These are phyloP conservation scores for Botryotinia convoluta DNA, from an alignment of 2,329 filamentous ascomycete species.

Conservation along the genomic window DNA sequence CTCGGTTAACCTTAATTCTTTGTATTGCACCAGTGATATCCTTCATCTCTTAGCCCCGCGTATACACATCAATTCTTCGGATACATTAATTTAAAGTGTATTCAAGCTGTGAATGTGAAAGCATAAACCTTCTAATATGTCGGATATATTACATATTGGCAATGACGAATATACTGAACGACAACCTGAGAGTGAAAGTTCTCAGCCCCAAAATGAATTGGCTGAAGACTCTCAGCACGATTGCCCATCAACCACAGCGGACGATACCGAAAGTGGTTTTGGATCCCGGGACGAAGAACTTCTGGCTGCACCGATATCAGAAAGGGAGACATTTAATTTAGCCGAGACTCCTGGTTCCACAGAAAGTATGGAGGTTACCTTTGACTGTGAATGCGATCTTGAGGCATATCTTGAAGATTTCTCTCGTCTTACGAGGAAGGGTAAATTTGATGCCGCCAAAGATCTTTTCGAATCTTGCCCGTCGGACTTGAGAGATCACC, in stretches of 20 bases:
- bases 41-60: not conserved
- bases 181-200: not conserved
- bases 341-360: not conserved
- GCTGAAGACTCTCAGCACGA: not conserved
- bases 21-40: not conserved
- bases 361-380: not conserved
- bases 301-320: not conserved
- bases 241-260: not conserved
- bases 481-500: not conserved
- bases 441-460: not conserved
- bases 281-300: not conserved
- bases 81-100: rapidly evolving
- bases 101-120: not conserved
- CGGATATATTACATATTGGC: not conserved
- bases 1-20: not conserved
- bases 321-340: not conserved
- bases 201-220: not conserved
- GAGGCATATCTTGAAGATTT: not conserved
- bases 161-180: not conserved
- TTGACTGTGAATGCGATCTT: not conserved
- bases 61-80: not conserved
- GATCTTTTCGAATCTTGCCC: not conserved
- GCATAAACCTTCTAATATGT: not conserved
- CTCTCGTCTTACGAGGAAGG: not conserved
- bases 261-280: not conserved